Percentiles rank a stretch among this genome's conserved stretches.
These are phyloP conservation scores for Capniomyces stellatus DNA, from an alignment of 371 early-diverging fungal genomes.

Conservation along the genomic window DNA sequence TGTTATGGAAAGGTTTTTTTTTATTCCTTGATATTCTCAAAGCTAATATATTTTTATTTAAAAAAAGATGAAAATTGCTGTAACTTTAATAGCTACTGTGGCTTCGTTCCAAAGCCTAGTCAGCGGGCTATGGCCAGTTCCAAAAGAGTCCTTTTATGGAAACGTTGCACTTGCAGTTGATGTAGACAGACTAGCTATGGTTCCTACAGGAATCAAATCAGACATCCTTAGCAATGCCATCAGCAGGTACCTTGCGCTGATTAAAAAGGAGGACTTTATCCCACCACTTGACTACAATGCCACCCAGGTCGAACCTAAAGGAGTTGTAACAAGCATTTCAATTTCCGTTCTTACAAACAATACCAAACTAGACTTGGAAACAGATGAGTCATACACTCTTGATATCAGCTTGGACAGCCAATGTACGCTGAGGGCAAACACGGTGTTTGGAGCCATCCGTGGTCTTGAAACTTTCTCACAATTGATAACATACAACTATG, in stretches of 20 bases:
- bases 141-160: neutral
- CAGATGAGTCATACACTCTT: conserved; percentile 50
- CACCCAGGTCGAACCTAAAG: neutral
- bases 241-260: conserved; percentile 12
- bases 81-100: neutral
- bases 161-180: neutral
- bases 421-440: conserved; percentile 32
- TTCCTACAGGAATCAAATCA: neutral
- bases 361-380: conserved; percentile 20
- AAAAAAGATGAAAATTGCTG: neutral
- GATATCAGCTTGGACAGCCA: conserved; percentile 30
- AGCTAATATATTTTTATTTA: too few relatives aligned
- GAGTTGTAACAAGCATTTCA: conserved; percentile 3
- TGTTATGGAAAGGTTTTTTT: too few relatives aligned
- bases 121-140: neutral
- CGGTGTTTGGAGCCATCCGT: conserved; percentile 56
- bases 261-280: conserved; percentile 10
- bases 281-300: conserved; percentile 21
- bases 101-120: neutral
- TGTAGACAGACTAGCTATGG: neutral
- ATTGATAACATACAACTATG: conserved; percentile 27
- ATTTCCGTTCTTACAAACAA: conserved; percentile 9
- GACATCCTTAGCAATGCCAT: conserved; percentile 11
- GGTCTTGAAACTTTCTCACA: conserved; percentile 60
- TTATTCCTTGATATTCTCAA: too few relatives aligned